Evolutionary conservation across 2,329 filamentous ascomycete genomes (phyloP).

Genomic region (Elsinoe necatrix): DNA sequence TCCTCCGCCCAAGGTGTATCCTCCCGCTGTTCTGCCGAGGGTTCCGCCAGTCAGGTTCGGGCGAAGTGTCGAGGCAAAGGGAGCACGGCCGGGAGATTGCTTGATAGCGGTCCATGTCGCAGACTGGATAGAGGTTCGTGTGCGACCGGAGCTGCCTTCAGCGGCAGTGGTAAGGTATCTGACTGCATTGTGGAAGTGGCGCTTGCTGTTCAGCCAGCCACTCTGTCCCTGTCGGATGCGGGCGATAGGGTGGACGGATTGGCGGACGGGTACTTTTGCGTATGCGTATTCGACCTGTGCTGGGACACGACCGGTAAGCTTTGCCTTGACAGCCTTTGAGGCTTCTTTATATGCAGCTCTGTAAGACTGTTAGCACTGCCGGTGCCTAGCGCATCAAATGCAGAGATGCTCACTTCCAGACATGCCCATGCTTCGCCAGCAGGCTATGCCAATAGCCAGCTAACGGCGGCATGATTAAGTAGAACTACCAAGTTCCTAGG

Average conservation of each 20-base stretch:
- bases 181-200: conserved; percentile 34
- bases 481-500: not conserved
- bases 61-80: conserved; percentile 79
- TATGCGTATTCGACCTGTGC: conserved; percentile 52
- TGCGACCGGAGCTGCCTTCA: conserved; percentile 39
- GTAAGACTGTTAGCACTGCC: not conserved
- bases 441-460: conserved; percentile 31
- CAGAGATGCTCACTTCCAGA: conserved; percentile 22
- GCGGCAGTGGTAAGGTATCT: conserved; percentile 45
- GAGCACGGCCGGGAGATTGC: conserved; percentile 64
- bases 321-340: conserved; percentile 25
- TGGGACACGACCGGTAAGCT: conserved; percentile 33
- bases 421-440: conserved; percentile 28
- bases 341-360: conserved; percentile 25
- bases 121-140: conserved; percentile 36
- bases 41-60: conserved; percentile 88
- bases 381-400: not conserved
- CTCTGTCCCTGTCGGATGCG: conserved; percentile 56
- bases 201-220: conserved; percentile 53
- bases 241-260: conserved; percentile 54
- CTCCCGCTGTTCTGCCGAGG: conserved; percentile 74
- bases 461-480: conserved; percentile 29
- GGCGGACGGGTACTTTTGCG: conserved; percentile 47
- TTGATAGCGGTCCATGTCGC: conserved; percentile 48
- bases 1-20: conserved; percentile 66